Evolutionary conservation across 2,329 filamentous ascomycete genomes (phyloP), one percentile per base, ranked within the genome.

Genomic region (Nemania sp.): DNA sequence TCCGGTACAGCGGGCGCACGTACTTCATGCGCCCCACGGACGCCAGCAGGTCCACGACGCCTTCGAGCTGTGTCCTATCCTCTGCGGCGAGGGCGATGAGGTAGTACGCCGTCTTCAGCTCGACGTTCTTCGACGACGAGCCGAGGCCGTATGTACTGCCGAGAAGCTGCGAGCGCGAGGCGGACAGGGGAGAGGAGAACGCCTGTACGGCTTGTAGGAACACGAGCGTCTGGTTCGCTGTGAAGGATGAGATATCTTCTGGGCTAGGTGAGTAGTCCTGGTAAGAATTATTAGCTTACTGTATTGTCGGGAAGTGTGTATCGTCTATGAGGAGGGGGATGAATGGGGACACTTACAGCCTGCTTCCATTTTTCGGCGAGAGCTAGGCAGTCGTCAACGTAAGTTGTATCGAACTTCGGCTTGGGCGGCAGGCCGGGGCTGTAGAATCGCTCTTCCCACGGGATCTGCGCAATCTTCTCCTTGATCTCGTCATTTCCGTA

Each of bases 1-100:
- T 81, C 57, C 88, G 81, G 75, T 88, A 97, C 67, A 97, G 74
- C 19, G 93, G 91, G 42, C 93, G 80, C 54, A 97, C 93, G 72
- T 93, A 97, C 81, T 97, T 97, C 94, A 99, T 97, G 52, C 94
- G 80, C 11, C 94, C 94, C 20, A 97, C 91, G 47, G 80, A 80
- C 26, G 90, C 89, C 33, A 97, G 77, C 50, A 97, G 77, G 54
- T 89, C 83, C 1, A 88, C 85, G 0, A 90, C 84, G 1, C 86
- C 86, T 55, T 83, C 69, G 65, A 93, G 90, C 31, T 88, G 82
- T 52, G 78, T 81, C 46, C 80, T 72, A 64, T 91, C 89, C 52
- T 85, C 82, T 11, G 90, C 88, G 64, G 83, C 83, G 66, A 99
- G 80, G 1, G 90, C 90, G 28, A 97, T 82, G 49, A 84, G 82